Evolutionary conservation across 371 early-diverging fungal species (phyloP), one percentile per base, ranked within the genome.

Genomic region (Mucor plumbeus): DNA sequence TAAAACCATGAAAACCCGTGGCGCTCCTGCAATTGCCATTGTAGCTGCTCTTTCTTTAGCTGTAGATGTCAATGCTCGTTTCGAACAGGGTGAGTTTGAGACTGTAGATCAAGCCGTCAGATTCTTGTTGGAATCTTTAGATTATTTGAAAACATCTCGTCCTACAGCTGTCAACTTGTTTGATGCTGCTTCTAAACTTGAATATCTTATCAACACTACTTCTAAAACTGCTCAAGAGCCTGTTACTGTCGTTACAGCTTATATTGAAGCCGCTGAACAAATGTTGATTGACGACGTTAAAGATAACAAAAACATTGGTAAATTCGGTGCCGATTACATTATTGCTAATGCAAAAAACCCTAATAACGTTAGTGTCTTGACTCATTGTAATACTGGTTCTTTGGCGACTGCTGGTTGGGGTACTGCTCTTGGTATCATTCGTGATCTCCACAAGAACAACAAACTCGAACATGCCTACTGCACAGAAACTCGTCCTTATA

Each of bases 81-180:
- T 64, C 19, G 57, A 73, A 31, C 63, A 74, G 48, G 63, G 62
- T n/a, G 70, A 70, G 31, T 84, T 88, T 60, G 59, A 64, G 11
- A 74, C 81, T 8, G 84, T 80, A 4, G 70, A 69, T 1, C 76
- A 78, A 17, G 90, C 85, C 4, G 72, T 71, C 5, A 47, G 71
- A 8, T 93, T 89, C 64, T 81, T 97, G 61, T 53, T 74, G 13
- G 64, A 64, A 8, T 87, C 90, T 19, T 85, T 95, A 34, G 92
- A 90, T 40, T 93, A 92, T 71, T 80, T 98, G 43, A 87, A 88
- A 71, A 95, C 94, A 7, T 94, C 96, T 48, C 90, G 98, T 3
- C 98, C 98, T 8, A 98, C 99, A 0, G 98, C 98, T 9, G 98
- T 97, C 77, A 97, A 98, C 74, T 82, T 98, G 50, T 96, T 96